Evolutionary conservation across 129 eudicot species (phyloP).

Genomic region (Cynara cardunculus): DNA sequence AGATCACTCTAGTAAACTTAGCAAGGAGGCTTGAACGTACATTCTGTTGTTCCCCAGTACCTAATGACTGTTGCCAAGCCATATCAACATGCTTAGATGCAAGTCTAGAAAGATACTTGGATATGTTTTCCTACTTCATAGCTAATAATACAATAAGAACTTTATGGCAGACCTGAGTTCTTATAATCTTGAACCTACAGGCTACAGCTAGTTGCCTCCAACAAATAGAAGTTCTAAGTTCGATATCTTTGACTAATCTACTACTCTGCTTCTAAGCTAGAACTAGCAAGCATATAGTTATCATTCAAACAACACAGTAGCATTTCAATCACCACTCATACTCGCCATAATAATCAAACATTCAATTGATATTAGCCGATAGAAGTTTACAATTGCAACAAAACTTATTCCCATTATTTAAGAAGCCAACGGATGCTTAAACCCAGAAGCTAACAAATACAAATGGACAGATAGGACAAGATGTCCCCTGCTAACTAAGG

Average conservation of each 20-base stretch:
- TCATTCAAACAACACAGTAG: neutral
- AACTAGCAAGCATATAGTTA: neutral
- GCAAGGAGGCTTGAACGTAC: too few relatives aligned
- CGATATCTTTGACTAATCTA: neutral
- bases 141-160: neutral
- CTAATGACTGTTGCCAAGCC: neutral
- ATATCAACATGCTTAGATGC: neutral
- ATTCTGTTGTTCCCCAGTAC: neutral
- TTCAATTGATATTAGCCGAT: neutral
- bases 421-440: neutral
- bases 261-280: neutral
- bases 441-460: neutral
- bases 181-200: neutral
- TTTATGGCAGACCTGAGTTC: neutral
- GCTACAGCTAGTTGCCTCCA: neutral
- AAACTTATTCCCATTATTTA: neutral
- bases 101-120: neutral
- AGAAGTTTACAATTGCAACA: neutral
- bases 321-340: neutral
- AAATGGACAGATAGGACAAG: neutral
- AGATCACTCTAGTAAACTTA: too few relatives aligned
- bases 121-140: neutral
- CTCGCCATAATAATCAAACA: neutral
- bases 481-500: conserved; percentile 6
- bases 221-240: neutral